A percentile compares a stretch with the other conserved stretches of the same genome.
Conservation (phyloP, 176 grass and related monocot species). For the Puccinellia tenuiflora region DNA sequence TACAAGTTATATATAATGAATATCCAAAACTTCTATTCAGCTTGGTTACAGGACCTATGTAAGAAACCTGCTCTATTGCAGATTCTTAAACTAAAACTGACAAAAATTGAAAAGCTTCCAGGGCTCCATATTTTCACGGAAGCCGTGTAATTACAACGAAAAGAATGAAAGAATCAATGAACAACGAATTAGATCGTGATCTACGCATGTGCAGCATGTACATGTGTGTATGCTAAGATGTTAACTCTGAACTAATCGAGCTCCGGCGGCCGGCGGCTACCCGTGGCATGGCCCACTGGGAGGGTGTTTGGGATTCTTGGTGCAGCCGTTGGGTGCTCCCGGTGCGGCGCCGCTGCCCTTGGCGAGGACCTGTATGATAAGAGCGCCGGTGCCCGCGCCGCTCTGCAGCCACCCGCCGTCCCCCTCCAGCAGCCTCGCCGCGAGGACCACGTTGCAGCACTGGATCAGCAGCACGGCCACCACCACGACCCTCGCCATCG, state of each 20-base stretch:
- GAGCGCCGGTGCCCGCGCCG: not conserved
- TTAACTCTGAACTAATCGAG: not conserved
- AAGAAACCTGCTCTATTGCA: not conserved
- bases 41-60: not conserved
- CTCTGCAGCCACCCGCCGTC: not conserved
- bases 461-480: constrained; percentile 15
- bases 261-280: not conserved
- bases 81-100: not conserved
- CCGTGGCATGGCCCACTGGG: not conserved
- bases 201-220: not conserved
- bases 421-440: not conserved
- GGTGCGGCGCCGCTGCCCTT: not conserved
- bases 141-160: not conserved
- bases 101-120: not conserved
- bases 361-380: not conserved
- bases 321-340: not conserved
- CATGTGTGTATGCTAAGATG: not conserved
- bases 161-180: not conserved
- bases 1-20: not conserved
- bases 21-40: not conserved
- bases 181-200: not conserved
- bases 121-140: not conserved
- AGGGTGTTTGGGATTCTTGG: not conserved
- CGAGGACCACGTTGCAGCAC: not conserved
- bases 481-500: not conserved